Conservation (phyloP, 768 basidiomycete species). For the Agaricus sinodeliciosus region DNA sequence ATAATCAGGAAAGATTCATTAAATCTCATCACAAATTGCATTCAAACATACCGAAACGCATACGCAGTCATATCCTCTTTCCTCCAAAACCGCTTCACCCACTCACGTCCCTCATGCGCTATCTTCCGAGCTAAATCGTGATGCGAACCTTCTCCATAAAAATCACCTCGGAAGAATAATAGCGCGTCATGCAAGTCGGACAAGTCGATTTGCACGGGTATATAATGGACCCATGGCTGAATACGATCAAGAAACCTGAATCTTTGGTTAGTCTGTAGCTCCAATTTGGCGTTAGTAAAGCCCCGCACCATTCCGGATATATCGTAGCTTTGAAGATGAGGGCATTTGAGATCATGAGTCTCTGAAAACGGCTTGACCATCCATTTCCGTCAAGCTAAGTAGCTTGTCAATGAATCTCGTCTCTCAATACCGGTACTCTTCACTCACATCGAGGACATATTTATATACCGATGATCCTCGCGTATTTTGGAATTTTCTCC, state of each 20-base stretch:
- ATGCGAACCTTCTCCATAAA: slow-evolving; percentile 49
- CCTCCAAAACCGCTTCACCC: slow-evolving; percentile 55
- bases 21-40: background rate
- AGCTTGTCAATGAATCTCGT: background rate
- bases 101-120: slow-evolving; percentile 46
- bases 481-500: slow-evolving; percentile 28
- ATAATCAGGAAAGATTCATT: background rate
- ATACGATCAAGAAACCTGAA: slow-evolving; percentile 45
- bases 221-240: slow-evolving; percentile 68
- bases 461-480: slow-evolving; percentile 42
- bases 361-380: slow-evolving; percentile 58
- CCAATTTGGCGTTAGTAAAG: background rate
- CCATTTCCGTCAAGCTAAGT: slow-evolving; percentile 58
- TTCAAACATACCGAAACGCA: slow-evolving; percentile 38
- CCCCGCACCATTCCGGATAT: slow-evolving; percentile 57
- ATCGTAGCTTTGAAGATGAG: slow-evolving; percentile 60
- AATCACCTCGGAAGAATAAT: slow-evolving; percentile 66
- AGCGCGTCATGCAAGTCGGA: slow-evolving; percentile 66
- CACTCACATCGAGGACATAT: slow-evolving; percentile 47
- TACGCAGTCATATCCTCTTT: slow-evolving; percentile 55
- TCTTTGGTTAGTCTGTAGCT: background rate
- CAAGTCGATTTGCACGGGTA: slow-evolving; percentile 60
- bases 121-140: slow-evolving; percentile 52
- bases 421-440: background rate
- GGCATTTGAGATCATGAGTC: slow-evolving; percentile 50